Base-by-base conservation (phyloP, 2,329 filamentous ascomycete genomes). In the Paradendryphiella salina region DNA sequence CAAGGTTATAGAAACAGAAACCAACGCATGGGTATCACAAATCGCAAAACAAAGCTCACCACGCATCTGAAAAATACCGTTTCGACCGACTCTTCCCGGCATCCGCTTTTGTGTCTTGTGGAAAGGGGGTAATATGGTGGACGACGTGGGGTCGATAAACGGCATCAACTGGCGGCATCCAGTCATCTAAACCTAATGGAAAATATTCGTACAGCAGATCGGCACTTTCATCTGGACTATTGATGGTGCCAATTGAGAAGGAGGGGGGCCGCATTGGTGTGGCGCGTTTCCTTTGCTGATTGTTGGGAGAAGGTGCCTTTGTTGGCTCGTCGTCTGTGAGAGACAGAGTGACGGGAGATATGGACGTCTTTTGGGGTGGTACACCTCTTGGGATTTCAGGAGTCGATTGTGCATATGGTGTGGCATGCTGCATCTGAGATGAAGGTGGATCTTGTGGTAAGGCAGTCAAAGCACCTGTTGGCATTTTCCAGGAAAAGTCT, bases 191-290 rank as follows among this genome's bases (percentile, higher is more conserved):
- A 40, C 88, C 91, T 13, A 97, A 79, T 0, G 92, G 92, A 59
- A 97, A 96, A 69, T 97, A 96, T 75, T 97, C 92, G 69, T 96
- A 96, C 14, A 96, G 77, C 59, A 92, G 77, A 73, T 96, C 92
- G 0, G 86, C 86, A 61, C 87, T 87, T 63, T 96, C 90, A 58
- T 85, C 75, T 28, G 88, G 80, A 67, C 87, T 86, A 68, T 83
- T 81, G 60, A 79, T 80, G 2, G 77, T 69, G 28, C 77, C 76
- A 34, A 79, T 67, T 0, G 75, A 75, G 50, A 79, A 79, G 0
- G 76, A 78, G 1, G 76, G 76, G 4, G 75, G 71, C 4, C 76
- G 66, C 4, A 73, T 66, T 6, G 75, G 75, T 8, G 71, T 69
- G n/a, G 63, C 60, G 34, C 70, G 60, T 56, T 73, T 74, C 39